These are phyloP conservation scores for Rhizopus arrhizus DNA, from an alignment of 371 early-diverging fungal genomes.

Conservation along the genomic window DNA sequence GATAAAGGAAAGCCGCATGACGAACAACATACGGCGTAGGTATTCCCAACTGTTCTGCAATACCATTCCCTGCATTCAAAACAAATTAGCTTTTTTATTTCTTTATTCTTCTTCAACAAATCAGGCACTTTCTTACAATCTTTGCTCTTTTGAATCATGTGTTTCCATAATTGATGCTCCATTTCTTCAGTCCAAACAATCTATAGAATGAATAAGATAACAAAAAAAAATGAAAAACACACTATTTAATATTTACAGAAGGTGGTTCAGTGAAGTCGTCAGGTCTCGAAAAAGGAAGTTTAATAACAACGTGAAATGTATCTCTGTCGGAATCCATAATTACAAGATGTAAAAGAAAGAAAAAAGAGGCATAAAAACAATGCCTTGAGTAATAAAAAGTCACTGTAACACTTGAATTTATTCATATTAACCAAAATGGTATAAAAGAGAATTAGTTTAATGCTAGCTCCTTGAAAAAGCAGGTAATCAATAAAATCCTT, in stretches of 20 bases:
- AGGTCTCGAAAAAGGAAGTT: constrained; percentile 59
- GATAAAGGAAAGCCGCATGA: constrained; percentile 63
- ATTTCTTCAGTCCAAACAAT: constrained; percentile 68
- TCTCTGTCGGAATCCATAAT: constrained; percentile 21
- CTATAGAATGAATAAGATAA: constrained; percentile 29
- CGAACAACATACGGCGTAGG: constrained; percentile 61
- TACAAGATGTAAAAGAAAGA: constrained; percentile 2
- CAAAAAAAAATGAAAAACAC: not conserved
- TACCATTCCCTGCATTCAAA: constrained; percentile 50
- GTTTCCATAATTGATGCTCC: constrained; percentile 65
- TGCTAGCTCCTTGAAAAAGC: too few relatives aligned
- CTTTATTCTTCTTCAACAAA: not conserved
- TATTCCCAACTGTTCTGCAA: constrained; percentile 59
- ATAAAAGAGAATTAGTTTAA: too few relatives aligned
- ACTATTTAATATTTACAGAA: constrained; percentile 36
- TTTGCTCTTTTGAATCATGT: constrained; percentile 61
- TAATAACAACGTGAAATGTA: constrained; percentile 61
- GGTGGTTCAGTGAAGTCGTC: constrained; percentile 59
- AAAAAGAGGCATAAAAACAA: not conserved
- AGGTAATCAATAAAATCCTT: too few relatives aligned
- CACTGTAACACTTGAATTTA: not conserved
- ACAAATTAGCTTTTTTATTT: not conserved
- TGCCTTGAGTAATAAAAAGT: not conserved
- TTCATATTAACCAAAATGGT: too few relatives aligned
- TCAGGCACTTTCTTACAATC: constrained; percentile 49